Base-by-base conservation (phyloP, 179 eudicot species). In the Heliamphora ciliata region DNA sequence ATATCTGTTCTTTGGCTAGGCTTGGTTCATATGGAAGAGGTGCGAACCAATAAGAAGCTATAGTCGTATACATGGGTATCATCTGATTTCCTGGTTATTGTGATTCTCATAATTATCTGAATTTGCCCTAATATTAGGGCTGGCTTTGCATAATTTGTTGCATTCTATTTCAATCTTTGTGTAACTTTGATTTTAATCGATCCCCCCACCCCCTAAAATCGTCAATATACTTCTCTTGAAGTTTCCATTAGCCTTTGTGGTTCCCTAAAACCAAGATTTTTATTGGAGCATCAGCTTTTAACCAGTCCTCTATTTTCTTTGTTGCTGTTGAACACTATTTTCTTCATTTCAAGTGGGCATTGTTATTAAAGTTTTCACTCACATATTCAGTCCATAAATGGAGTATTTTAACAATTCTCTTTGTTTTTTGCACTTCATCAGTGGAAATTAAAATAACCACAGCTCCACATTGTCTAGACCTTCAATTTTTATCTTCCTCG, bases 41-140 rank as follows among this genome's bases (percentile, higher is more conserved):
- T n/a, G 64, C 56, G 67, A 55, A 18, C 31, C 3, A 54, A 64
- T 75, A 52, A 58, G 47, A 66, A 40, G 47, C 66, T 65, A 51
- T 65, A 21, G 18, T 11, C 1, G 40, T 31, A 31, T 31, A 31
- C 40, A 31, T 31, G 40, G 40, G 40, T 31, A 31, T 61, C 0
- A 47, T 78, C 40, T 63, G 70, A 18, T 61, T 10, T 78, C n/a
- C 40, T 78, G 69, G 56, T 52, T 46, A n/a, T 46, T 13, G 52
- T 59, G n/a, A 74, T 81, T 72, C 63, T 71, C 46, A 8, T 18
- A 52, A 31, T 67, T 54, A 24, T 79, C 58, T 80, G 18, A 54
- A 50, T 40, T 72, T 46, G 55, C 55, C 55, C 56, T 1, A 72
- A 72, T 47, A 48, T 47, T 72, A 47, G 18, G 56, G 18, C 18